A percentile compares a stretch with the other conserved stretches of the same genome.
phyloP scores from a whole-genome alignment of 345 rosid genomes.

The Brassica rapa region DNA sequence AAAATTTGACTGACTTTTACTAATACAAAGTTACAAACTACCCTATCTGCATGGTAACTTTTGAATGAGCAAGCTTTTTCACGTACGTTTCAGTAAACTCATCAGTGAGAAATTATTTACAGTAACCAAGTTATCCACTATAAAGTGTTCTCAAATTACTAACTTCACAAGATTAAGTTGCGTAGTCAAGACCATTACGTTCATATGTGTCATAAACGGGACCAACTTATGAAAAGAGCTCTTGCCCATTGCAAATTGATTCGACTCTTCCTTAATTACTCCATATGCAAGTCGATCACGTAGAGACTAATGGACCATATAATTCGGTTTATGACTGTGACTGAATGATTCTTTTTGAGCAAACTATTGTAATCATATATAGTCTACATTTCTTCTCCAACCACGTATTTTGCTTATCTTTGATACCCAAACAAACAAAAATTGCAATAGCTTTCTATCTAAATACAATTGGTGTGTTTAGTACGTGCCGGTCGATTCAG shows the following conservation, averaged over 20 bases:
- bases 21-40: not conserved
- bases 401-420: conserved; percentile 28
- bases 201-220: conserved; percentile 6
- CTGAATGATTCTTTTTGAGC: not conserved
- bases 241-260: not conserved
- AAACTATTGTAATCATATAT: conserved; percentile 12
- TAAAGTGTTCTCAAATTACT: not conserved
- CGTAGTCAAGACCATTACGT: not conserved
- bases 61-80: not conserved
- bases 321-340: conserved; percentile 25
- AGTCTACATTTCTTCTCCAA: conserved; percentile 18
- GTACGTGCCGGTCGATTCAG: conserved; percentile 4
- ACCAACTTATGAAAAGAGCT: conserved; percentile 7
- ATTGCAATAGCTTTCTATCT: not conserved
- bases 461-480: not conserved
- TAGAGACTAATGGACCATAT: not conserved
- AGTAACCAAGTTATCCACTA: not conserved
- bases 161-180: not conserved
- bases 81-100: not conserved
- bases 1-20: not conserved
- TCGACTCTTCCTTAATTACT: not conserved
- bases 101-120: not conserved
- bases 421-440: not conserved
- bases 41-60: not conserved
- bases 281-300: conserved; percentile 21